These are phyloP conservation scores for Alloascoidea hylecoeti DNA, from an alignment of 805 yeast genomes.

Conservation along the genomic window DNA sequence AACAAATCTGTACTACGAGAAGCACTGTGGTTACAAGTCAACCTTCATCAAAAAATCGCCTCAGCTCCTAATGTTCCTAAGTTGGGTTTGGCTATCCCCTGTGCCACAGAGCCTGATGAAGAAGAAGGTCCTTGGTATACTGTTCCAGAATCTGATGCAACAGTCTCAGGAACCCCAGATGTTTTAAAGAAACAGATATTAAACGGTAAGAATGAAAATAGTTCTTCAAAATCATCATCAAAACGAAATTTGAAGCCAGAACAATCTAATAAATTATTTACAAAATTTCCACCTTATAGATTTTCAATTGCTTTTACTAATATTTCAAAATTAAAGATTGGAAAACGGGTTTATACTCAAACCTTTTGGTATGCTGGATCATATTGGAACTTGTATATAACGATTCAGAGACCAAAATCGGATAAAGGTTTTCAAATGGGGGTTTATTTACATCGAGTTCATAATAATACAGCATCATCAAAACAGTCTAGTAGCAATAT, in stretches of 20 bases:
- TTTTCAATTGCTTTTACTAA: slow-evolving; percentile 37
- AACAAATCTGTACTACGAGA: slow-evolving; percentile 23
- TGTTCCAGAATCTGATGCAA: slow-evolving; percentile 13
- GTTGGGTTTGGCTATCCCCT: slow-evolving; percentile 13
- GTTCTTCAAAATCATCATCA: neutral
- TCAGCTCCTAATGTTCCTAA: slow-evolving; percentile 13
- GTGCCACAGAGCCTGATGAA: slow-evolving; percentile 15
- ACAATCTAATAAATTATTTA: slow-evolving; percentile 1
- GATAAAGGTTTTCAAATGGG: slow-evolving; percentile 35
- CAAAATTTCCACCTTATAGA: slow-evolving; percentile 37
- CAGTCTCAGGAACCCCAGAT: slow-evolving; percentile 1
- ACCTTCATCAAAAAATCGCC: slow-evolving; percentile 25
- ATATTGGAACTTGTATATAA: slow-evolving; percentile 35
- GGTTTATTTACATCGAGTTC: slow-evolving; percentile 39
- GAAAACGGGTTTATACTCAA: slow-evolving; percentile 33
- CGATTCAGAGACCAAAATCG: slow-evolving; percentile 28
- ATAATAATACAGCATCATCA: slow-evolving; percentile 4
- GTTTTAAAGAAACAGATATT: neutral
- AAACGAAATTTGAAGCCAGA: neutral
- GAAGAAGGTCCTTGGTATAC: slow-evolving; percentile 20
- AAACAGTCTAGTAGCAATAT: slow-evolving; percentile 10
- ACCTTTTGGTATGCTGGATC: slow-evolving; percentile 51
- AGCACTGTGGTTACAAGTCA: slow-evolving; percentile 35
- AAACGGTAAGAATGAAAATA: neutral
- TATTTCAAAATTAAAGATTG: slow-evolving; percentile 27